Evolutionary conservation across 768 basidiomycete species (phyloP).

Genomic region (Naganishia friedmannii): DNA sequence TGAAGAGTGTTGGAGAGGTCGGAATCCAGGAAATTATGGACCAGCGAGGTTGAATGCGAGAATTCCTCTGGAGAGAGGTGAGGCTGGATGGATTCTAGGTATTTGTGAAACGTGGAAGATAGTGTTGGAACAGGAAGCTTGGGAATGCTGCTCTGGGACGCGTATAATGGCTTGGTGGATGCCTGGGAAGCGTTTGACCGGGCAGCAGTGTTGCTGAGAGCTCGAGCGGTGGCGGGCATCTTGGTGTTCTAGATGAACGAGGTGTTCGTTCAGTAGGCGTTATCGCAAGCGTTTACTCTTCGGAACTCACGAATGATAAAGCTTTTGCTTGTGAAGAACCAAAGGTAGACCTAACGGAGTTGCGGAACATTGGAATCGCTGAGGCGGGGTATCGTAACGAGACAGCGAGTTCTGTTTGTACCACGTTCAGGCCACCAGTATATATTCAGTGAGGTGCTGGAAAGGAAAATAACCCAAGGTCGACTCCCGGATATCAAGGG

Average conservation of each 20-base stretch:
- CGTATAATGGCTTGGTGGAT: constrained; percentile 61
- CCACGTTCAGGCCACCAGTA: background rate
- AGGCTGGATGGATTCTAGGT: constrained; percentile 79
- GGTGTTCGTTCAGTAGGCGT: background rate
- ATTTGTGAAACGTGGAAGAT: constrained; percentile 76
- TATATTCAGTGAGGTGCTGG: constrained; percentile 3
- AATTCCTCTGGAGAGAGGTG: constrained; percentile 67
- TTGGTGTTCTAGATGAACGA: constrained; percentile 2
- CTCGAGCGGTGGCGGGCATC: constrained; percentile 10
- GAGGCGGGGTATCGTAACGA: background rate
- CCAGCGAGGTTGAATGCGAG: constrained; percentile 60
- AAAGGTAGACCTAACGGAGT: constrained; percentile 18
- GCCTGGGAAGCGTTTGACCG: constrained; percentile 11
- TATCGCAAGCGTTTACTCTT: background rate
- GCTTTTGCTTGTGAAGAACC: constrained; percentile 12
- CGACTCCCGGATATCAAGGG: background rate
- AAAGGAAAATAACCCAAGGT: background rate
- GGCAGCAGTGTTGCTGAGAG: constrained; percentile 17
- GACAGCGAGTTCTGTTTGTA: background rate
- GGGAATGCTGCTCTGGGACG: constrained; percentile 63
- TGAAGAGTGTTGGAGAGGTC: constrained; percentile 72
- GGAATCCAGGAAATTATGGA: constrained; percentile 68
- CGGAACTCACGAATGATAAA: constrained; percentile 12
- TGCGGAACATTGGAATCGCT: constrained; percentile 19
- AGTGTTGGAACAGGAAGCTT: constrained; percentile 80